phyloP scores from a whole-genome alignment of 2,329 filamentous ascomycete species.

The Aspergillus tubingensis region DNA sequence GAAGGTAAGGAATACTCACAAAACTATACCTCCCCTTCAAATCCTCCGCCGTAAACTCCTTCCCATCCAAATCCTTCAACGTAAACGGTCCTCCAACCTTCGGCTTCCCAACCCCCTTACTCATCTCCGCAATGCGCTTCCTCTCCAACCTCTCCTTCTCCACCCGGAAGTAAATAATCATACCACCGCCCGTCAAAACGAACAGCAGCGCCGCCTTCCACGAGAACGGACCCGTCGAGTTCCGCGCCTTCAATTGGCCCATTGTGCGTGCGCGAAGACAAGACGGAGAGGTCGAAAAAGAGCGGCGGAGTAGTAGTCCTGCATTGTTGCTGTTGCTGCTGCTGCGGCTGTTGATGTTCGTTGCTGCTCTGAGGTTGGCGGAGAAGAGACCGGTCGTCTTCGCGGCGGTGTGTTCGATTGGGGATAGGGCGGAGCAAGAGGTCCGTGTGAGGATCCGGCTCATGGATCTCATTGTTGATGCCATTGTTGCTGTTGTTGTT shows the following conservation, averaged over 20 bases:
- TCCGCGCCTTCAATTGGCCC: slow-evolving; percentile 42
- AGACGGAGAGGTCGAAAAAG: slow-evolving; percentile 34
- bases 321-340: background rate
- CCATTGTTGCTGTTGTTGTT: slow-evolving; percentile 24
- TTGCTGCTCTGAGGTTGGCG: background rate
- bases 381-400: background rate
- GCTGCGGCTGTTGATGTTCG: no score
- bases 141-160: slow-evolving; percentile 92
- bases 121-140: slow-evolving; percentile 83
- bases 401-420: slow-evolving; percentile 13
- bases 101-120: slow-evolving; percentile 87
- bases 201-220: slow-evolving; percentile 89
- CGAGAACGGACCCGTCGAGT: slow-evolving; percentile 70
- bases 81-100: slow-evolving; percentile 89
- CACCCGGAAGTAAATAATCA: slow-evolving; percentile 88
- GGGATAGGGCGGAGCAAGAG: slow-evolving; percentile 12
- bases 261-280: slow-evolving; percentile 38
- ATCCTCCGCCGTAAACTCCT: slow-evolving; percentile 73
- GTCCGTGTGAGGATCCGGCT: slow-evolving; percentile 18
- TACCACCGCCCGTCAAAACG: slow-evolving; percentile 70
- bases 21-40: slow-evolving; percentile 78
- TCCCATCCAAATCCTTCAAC: slow-evolving; percentile 78
- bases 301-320: slow-evolving; percentile 2
- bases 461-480: slow-evolving; percentile 29
- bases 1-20: slow-evolving; percentile 34